Evolutionary conservation across 305 asterid genomes (phyloP).

Genomic region (Solanum chacoense): DNA sequence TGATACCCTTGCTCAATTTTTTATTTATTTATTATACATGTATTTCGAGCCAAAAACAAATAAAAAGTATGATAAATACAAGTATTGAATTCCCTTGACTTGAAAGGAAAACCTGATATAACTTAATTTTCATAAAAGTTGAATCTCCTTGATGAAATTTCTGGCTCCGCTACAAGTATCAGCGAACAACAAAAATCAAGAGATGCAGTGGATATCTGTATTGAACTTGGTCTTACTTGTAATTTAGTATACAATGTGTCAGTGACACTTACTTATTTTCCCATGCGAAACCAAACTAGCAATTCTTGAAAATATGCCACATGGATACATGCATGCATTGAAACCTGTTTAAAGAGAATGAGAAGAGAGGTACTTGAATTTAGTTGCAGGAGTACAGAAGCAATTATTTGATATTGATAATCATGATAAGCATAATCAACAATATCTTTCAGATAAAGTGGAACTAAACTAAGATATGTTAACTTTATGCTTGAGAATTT

Average conservation of each 20-base stretch:
- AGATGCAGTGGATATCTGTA: neutral
- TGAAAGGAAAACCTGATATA: neutral
- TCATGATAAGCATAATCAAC: neutral
- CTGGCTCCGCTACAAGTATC: neutral
- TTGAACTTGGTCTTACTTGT: neutral
- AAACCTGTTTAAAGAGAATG: neutral
- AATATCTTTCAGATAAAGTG: neutral
- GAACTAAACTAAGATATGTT: neutral
- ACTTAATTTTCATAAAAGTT: neutral
- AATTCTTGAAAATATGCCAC: constrained; percentile 10
- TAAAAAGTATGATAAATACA: neutral
- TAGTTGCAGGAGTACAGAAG: neutral
- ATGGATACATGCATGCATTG: constrained; percentile 10
- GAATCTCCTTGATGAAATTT: neutral
- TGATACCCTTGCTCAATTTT: neutral
- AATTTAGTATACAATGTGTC: neutral
- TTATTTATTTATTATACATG: neutral
- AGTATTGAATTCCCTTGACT: neutral
- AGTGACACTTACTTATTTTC: constrained; percentile 4
- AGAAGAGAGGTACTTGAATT: neutral
- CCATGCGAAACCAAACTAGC: constrained; percentile 4
- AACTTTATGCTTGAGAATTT: neutral
- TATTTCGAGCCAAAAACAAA: neutral
- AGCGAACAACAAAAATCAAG: neutral
- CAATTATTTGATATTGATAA: neutral